A percentile compares a stretch with the other conserved stretches of the same genome.
These are phyloP conservation scores for Ophiosphaerella korrae DNA, from an alignment of 2,329 filamentous ascomycete species.

Conservation along the genomic window DNA sequence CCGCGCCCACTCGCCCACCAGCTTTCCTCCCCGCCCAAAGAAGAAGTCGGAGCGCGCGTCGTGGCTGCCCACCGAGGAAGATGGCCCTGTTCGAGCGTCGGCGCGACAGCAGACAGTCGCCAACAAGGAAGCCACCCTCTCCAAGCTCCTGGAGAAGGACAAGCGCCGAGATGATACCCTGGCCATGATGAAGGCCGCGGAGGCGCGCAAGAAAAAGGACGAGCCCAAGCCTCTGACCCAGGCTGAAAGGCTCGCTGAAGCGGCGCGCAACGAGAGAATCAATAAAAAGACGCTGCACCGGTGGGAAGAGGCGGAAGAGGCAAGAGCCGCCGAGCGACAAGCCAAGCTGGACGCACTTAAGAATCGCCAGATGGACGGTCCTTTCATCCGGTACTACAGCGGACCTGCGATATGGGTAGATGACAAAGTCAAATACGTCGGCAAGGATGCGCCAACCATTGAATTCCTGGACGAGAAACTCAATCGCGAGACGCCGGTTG, in stretches of 20 bases:
- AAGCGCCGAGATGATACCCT: constrained; percentile 72
- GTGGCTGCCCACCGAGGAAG: constrained; percentile 68
- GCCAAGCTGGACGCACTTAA: constrained; percentile 86
- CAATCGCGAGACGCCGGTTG: constrained; percentile 32
- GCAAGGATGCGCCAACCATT: constrained; percentile 50
- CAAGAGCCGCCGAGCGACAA: constrained; percentile 80
- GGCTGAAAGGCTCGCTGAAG: constrained; percentile 80
- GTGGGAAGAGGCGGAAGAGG: constrained; percentile 93
- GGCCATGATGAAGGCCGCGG: constrained; percentile 65
- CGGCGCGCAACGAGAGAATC: constrained; percentile 78
- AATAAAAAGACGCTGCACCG: constrained; percentile 90
- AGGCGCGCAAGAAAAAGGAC: constrained; percentile 68
- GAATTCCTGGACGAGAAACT: constrained; percentile 46
- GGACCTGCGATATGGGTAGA: constrained; percentile 84
- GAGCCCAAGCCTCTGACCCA: constrained; percentile 87
- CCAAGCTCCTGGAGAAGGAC: constrained; percentile 76
- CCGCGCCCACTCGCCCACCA: constrained; percentile 51
- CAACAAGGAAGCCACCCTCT: constrained; percentile 63
- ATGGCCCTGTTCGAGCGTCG: constrained; percentile 66
- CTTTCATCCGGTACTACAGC: constrained; percentile 91
- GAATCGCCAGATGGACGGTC: constrained; percentile 82
- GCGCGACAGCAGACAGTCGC: constrained; percentile 66
- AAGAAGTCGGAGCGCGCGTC: constrained; percentile 74
- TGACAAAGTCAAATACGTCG: constrained; percentile 73
- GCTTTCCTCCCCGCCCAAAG: constrained; percentile 57